Base-by-base conservation (phyloP, 2,329 filamentous ascomycete species). In the Fusarium liriodendri region DNA sequence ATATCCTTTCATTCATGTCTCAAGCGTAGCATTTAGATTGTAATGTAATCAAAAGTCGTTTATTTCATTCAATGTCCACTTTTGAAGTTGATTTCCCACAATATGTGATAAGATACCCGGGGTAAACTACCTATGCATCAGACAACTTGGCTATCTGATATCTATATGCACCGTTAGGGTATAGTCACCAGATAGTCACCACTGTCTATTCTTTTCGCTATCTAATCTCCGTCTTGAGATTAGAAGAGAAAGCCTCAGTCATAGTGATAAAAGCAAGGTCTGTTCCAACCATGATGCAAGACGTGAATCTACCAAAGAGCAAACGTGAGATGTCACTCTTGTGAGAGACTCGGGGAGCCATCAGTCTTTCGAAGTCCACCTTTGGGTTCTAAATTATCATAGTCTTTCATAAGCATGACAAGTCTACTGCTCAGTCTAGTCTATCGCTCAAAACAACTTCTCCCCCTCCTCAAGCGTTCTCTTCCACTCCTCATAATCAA, bases 401-500 rank as follows among this genome's bases (percentile, higher is more conserved):
- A 18, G 16, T 52, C 27, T 64, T 27, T 22, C 14, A 37, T 47
- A 33, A 54, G 6, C 14, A 33, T 10, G 10, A 13, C 22, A 27
- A 32, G 16, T 69, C 38, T 66, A 74, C n/a, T 25, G 9, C 32
- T 18, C 13, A 22, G 14, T 22, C 54, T 37, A 69, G 38, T 63
- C 50, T 38, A 52, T 38, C 8, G 6, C 18, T 61, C 22, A 50
- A 38, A 65, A 32, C 58, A 69, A 38, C 67, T 77, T 70, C 40
- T 72, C 72, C 1, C 69, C 71, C 57, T 72, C 69, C 50, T 77
- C 52, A 0, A 68, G 33, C 14, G 73, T 70, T 55, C 68, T 79
- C 70, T 79, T 79, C 78, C 79, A 82, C 16, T 75, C 73, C 3
- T 79, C 70, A 40, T 80, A 85, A 27, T 83, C 80, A 45, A 85